phyloP scores from a whole-genome alignment of 1,139 yeast genomes.

The Pichia sp. region DNA sequence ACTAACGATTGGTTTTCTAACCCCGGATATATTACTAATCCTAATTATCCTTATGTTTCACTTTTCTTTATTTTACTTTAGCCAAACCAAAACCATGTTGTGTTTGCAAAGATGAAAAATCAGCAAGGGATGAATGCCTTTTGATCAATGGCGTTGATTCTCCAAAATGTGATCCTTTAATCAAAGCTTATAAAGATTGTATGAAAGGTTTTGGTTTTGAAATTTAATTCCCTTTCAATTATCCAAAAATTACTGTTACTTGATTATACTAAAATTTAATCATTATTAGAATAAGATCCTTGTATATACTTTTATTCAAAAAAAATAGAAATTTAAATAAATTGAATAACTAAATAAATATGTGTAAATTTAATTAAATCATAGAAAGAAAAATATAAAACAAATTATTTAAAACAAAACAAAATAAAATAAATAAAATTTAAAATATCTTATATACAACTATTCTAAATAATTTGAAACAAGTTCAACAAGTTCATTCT shows the following conservation, averaged over 20 bases:
- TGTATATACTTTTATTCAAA: too few species aligned
- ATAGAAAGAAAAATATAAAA: neutral
- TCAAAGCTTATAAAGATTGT: conserved; percentile 69
- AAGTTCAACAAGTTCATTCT: conserved; percentile 40
- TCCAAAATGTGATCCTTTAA: conserved; percentile 71
- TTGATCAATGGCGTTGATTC: conserved; percentile 77
- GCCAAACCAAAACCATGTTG: conserved; percentile 91
- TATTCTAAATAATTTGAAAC: conserved; percentile 39
- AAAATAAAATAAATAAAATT: neutral
- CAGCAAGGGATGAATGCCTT: conserved; percentile 79
- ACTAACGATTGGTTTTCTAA: neutral
- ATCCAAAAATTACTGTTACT: too few species aligned
- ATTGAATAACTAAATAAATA: too few species aligned
- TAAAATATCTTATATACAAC: neutral
- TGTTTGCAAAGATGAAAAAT: conserved; percentile 84
- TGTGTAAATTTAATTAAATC: too few species aligned
- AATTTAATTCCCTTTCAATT: conserved; percentile 21
- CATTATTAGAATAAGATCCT: too few species aligned
- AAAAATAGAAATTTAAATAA: too few species aligned
- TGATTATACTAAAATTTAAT: too few species aligned
- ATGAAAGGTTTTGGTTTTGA: conserved; percentile 90
- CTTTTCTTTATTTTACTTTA: conserved; percentile 2
- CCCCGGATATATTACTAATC: neutral
- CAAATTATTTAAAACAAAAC: neutral
- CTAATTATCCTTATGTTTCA: too few species aligned